Evolutionary conservation across 495 filamentous ascomycete species (phyloP).

Genomic region (Aspergillus cristatus): DNA sequence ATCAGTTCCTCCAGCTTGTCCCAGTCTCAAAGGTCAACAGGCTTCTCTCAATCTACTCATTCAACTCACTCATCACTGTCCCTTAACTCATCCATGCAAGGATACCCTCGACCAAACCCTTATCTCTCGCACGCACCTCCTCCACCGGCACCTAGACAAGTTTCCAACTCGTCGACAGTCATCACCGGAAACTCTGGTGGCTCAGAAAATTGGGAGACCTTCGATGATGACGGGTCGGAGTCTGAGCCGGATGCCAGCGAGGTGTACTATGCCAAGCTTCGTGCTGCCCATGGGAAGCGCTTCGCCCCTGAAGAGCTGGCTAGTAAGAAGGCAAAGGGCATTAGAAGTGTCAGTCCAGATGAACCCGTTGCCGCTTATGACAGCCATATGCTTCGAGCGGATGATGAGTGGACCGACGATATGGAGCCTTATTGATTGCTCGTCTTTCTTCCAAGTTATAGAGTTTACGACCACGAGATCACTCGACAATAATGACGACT

Average conservation of each 20-base stretch:
- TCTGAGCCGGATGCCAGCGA: slow-evolving; percentile 66
- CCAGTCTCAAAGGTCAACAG: slow-evolving; percentile 32
- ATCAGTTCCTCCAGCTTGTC: slow-evolving; percentile 41
- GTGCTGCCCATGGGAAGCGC: slow-evolving; percentile 55
- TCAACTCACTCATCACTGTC: slow-evolving; percentile 34
- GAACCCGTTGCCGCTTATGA: slow-evolving; percentile 23
- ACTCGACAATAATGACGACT: slow-evolving; percentile 11
- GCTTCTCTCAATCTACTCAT: slow-evolving; percentile 33
- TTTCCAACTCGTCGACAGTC: slow-evolving; percentile 57
- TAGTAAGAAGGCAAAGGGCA: slow-evolving; percentile 46
- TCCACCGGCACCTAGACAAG: slow-evolving; percentile 50
- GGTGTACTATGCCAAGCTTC: slow-evolving; percentile 66
- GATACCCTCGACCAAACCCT: slow-evolving; percentile 30
- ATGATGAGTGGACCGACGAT: slow-evolving; percentile 40
- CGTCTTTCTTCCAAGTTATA: neutral
- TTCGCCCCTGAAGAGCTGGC: slow-evolving; percentile 49
- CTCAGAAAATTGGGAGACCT: slow-evolving; percentile 95
- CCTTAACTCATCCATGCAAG: slow-evolving; percentile 27
- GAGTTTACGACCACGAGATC: slow-evolving; percentile 11
- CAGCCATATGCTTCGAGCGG: slow-evolving; percentile 31
- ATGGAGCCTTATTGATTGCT: slow-evolving; percentile 32
- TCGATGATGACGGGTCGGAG: slow-evolving; percentile 68
- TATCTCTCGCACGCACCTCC: slow-evolving; percentile 38
- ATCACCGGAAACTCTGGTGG: slow-evolving; percentile 58
- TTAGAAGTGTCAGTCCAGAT: slow-evolving; percentile 38